phyloP scores from a whole-genome alignment of 2,329 filamentous ascomycete genomes.

The Clarireedia monteithiana region DNA sequence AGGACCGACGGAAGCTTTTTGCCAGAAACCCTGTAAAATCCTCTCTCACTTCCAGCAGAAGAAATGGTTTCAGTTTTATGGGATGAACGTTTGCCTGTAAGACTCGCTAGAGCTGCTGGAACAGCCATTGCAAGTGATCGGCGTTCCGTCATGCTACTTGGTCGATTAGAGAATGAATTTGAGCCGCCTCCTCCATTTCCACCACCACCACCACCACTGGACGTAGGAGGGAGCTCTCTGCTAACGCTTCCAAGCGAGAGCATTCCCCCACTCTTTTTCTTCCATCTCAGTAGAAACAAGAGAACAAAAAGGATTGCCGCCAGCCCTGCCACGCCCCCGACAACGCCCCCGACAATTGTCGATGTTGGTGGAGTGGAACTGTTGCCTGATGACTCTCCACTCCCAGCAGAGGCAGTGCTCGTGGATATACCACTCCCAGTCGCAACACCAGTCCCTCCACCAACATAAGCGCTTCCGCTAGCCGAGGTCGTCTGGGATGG shows the following conservation, averaged over 20 bases:
- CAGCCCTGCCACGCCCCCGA: slow-evolving; percentile 42
- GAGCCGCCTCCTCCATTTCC: slow-evolving; percentile 24
- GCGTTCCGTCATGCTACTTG: slow-evolving; percentile 39
- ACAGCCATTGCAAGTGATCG: slow-evolving; percentile 39
- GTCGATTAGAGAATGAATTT: slow-evolving; percentile 11
- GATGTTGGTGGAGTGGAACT: slow-evolving; percentile 19
- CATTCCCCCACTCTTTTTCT: slow-evolving; percentile 39
- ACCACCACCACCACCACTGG: slow-evolving; percentile 33
- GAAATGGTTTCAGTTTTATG: slow-evolving; percentile 27
- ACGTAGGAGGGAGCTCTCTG: slow-evolving; percentile 13
- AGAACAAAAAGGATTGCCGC: slow-evolving; percentile 48
- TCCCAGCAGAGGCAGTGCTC: slow-evolving; percentile 15
- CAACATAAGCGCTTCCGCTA: slow-evolving; percentile 9
- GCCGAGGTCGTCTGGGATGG: slow-evolving; percentile 7
- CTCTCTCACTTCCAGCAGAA: slow-evolving; percentile 41
- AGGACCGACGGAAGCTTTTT: slow-evolving; percentile 57
- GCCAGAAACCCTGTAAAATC: slow-evolving; percentile 59
- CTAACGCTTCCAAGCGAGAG: slow-evolving; percentile 33
- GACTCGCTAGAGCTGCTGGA: slow-evolving; percentile 40
- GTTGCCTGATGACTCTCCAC: slow-evolving; percentile 7
- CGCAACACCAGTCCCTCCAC: slow-evolving; percentile 8
- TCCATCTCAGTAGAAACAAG: slow-evolving; percentile 46
- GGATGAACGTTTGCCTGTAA: slow-evolving; percentile 31
- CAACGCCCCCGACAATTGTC: slow-evolving; percentile 26
- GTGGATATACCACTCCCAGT: slow-evolving; percentile 12